Conservation (phyloP, 2,329 filamentous ascomycete genomes). For the Mariannaea sp. region DNA sequence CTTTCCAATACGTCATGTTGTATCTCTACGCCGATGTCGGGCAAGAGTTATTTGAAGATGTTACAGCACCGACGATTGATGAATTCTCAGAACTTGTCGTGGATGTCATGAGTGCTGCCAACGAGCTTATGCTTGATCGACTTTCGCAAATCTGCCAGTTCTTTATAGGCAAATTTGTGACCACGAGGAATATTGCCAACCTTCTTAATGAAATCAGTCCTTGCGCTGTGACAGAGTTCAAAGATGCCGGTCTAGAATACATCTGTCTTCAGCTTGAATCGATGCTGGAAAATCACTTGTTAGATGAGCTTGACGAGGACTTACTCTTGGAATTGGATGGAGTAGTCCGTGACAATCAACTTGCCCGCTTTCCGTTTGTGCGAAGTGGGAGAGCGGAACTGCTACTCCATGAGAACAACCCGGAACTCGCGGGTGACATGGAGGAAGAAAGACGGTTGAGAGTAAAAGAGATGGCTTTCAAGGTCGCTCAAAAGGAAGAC, state of each 20-base stretch:
- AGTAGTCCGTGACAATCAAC: conserved; percentile 81
- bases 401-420: conserved; percentile 67
- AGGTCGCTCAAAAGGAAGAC: conserved; percentile 64
- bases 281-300: conserved; percentile 86
- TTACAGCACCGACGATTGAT: conserved; percentile 73
- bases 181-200: conserved; percentile 81
- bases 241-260: conserved; percentile 86
- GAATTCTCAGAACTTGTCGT: conserved; percentile 88
- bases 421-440: conserved; percentile 66
- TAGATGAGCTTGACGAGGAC: conserved; percentile 85
- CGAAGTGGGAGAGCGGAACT: conserved; percentile 75
- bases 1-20: conserved; percentile 78
- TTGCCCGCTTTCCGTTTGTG: conserved; percentile 75
- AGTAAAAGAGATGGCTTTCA: conserved; percentile 77
- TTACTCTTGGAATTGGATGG: conserved; percentile 80
- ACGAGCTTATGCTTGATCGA: conserved; percentile 94
- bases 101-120: conserved; percentile 86
- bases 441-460: conserved; percentile 71
- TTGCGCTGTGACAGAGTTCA: conserved; percentile 83
- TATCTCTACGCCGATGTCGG: conserved; percentile 86
- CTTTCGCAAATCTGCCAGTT: conserved; percentile 89
- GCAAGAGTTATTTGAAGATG: conserved; percentile 78
- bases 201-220: conserved; percentile 86
- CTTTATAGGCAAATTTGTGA: conserved; percentile 82
- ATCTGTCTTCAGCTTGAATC: conserved; percentile 89